Conservation (phyloP, 1,284 basidiomycete species). For the Tausonia pullulans region DNA sequence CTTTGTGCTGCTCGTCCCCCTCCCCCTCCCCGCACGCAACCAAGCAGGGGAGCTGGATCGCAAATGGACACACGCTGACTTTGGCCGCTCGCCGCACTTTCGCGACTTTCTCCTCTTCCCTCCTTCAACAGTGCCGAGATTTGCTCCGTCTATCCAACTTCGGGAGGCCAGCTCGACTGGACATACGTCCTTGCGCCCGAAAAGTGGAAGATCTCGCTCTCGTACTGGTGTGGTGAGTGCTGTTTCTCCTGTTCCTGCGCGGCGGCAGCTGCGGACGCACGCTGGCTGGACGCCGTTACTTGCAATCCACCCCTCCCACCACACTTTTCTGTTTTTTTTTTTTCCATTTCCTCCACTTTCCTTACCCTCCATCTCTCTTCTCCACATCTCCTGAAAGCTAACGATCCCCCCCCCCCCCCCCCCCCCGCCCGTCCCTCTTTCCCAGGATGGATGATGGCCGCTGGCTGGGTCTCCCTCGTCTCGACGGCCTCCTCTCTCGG, state of each 20-base stretch:
- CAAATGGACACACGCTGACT: too few species aligned
- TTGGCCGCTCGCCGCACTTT: not conserved
- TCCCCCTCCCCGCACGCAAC: not conserved
- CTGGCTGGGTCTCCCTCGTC: conserved; percentile 34
- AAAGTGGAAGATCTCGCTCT: conserved; percentile 22
- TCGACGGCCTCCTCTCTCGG: conserved; percentile 27
- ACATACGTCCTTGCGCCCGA: conserved; percentile 28
- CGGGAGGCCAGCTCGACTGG: conserved; percentile 37
- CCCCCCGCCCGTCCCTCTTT: conserved; percentile 19
- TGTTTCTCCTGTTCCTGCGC: conserved; percentile 19
- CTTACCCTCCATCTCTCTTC: not conserved
- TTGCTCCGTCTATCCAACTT: conserved; percentile 21
- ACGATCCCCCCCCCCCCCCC: conserved; percentile 2
- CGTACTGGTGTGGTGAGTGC: conserved; percentile 23
- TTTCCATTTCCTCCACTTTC: not conserved
- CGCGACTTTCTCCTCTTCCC: not conserved
- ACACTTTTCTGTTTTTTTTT: too few species aligned
- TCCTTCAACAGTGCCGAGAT: conserved; percentile 12
- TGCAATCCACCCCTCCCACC: too few species aligned
- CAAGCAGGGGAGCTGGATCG: too few species aligned
- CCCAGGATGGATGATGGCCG: conserved; percentile 25
- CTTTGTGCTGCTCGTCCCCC: not conserved
- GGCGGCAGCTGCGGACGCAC: too few species aligned
- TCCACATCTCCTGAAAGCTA: not conserved
- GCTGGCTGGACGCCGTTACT: too few species aligned